Evolutionary conservation across 2,329 filamentous ascomycete species (phyloP).

Genomic region (Paracoccidioides brasiliensis): DNA sequence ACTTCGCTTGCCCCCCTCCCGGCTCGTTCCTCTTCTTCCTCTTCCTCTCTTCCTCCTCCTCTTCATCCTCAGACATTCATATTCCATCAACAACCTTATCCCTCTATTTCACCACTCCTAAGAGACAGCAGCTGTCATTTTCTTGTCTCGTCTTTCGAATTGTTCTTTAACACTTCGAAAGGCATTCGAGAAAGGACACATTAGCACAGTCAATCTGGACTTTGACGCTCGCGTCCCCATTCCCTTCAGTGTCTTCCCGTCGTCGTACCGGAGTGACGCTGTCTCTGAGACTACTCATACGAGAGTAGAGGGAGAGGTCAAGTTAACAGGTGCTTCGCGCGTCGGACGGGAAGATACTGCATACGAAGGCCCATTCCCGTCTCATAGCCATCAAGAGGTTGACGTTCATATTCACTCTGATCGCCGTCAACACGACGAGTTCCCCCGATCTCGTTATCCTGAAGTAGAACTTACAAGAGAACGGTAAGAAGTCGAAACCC

Average conservation of each 20-base stretch:
- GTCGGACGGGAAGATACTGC: slow-evolving; percentile 98
- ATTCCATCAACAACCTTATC: slow-evolving; percentile 11
- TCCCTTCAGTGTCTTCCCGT: slow-evolving; percentile 99
- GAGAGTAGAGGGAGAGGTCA: slow-evolving; percentile 83
- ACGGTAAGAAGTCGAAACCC: slow-evolving; percentile 25
- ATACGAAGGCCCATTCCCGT: slow-evolving; percentile 52
- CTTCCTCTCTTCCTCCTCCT: slow-evolving; percentile 11
- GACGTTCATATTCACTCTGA: slow-evolving; percentile 55
- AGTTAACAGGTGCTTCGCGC: slow-evolving; percentile 58
- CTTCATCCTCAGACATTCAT: not conserved
- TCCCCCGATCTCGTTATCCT: slow-evolving; percentile 28
- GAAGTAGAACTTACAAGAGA: slow-evolving; percentile 40
- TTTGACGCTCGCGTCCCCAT: slow-evolving; percentile 99
- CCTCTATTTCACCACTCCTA: slow-evolving; percentile 8
- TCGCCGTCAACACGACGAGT: slow-evolving; percentile 19
- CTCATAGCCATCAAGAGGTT: slow-evolving; percentile 61
- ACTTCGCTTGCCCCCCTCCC: slow-evolving; percentile 7
- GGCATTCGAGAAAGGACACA: slow-evolving; percentile 58
- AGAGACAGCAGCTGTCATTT: slow-evolving; percentile 36
- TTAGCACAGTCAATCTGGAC: slow-evolving; percentile 94
- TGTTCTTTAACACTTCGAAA: slow-evolving; percentile 35
- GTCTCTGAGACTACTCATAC: slow-evolving; percentile 53
- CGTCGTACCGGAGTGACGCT: slow-evolving; percentile 75
- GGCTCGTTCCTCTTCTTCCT: slow-evolving; percentile 15
- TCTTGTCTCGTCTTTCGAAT: slow-evolving; percentile 37